Evolutionary conservation across 2,329 filamentous ascomycete genomes (phyloP), one percentile per base, ranked within the genome.

Genomic region (Alternaria brassicae): DNA sequence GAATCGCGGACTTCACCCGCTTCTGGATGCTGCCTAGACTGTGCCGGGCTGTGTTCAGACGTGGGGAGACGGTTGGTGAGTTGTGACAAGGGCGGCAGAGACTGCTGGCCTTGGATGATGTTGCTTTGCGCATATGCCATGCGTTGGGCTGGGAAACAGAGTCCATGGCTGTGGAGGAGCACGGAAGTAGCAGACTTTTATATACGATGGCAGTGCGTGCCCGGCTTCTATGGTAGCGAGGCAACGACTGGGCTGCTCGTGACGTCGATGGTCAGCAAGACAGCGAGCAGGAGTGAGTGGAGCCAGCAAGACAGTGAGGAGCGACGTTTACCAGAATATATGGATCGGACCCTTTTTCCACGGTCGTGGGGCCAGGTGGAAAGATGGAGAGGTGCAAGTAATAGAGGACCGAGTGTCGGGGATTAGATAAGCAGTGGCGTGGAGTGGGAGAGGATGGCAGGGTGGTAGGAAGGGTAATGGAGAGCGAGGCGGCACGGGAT

Each of bases 1-100:
- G 85, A 87, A 71, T 86, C 85, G 60, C 85, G 82, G 67, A 84
- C 82, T 58, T 78, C 75, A 30, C 84, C 81, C 70, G 84, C 81
- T 59, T 77, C 74, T 4, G 74, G 69, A 7, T 71, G 70, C 49
- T 78, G 77, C 54, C 71, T 69, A 41, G 69, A 68, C 42, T 67
- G 74, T 37, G 70, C 64, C 19, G 75, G 72, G 53, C 70, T 73
- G 57, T 75, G 73, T 52, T 78, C 76, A 17, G 72, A 45, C 8
- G 73, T 63, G 21, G 75, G 59, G 5, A 77, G 68, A 42, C 55
- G 69, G 64, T 68, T 72, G n/a, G 76, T 79, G 49, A 79, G 67
- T 41, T 76, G 74, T 36, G 77, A 73, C 51, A 79, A 74, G 34
- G 77, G 76, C 7, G 77, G 77, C 13, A 78, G 71, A n/a, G 76